Conservation (phyloP, 345 rosid genomes). For the Corchorus capsularis region DNA sequence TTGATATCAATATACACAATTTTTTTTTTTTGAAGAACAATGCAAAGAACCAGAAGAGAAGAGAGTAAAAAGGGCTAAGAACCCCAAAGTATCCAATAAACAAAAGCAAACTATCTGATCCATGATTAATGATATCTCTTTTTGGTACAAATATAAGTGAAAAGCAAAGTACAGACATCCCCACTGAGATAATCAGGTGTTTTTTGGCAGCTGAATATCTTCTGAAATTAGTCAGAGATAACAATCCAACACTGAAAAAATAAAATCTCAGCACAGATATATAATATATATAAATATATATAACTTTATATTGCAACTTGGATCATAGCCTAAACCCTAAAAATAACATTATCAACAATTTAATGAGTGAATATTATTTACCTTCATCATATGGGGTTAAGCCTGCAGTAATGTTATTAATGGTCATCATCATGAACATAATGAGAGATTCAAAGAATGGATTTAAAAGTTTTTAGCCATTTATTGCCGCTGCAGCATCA, state of each 20-base stretch:
- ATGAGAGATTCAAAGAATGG: not conserved
- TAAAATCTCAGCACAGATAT: not conserved
- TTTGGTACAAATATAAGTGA: not conserved
- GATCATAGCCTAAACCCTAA: conserved; percentile 12
- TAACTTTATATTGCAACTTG: conserved; percentile 15
- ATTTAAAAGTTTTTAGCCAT: conserved; percentile 40
- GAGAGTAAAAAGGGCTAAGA: not conserved
- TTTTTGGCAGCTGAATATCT: conserved; percentile 16
- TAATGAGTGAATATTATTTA: not conserved
- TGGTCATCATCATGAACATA: not conserved
- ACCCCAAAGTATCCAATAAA: conserved; percentile 15
- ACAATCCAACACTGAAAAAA: conserved; percentile 17
- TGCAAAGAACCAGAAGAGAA: not conserved
- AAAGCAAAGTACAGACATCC: conserved; percentile 40
- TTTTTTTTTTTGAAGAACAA: conserved; percentile 8
- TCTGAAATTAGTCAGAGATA: conserved; percentile 23
- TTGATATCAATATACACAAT: not conserved
- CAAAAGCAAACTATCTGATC: conserved; percentile 17
- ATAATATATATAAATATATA: not conserved
- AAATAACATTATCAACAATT: not conserved
- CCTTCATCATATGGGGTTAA: conserved; percentile 12
- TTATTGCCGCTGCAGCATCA: conserved; percentile 96
- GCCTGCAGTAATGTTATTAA: not conserved
- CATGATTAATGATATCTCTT: conserved; percentile 8
- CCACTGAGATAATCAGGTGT: conserved; percentile 25